Percentiles rank a stretch among this genome's conserved stretches.
Conservation (phyloP, 106 monocot species). For the Dendrobium nobile region DNA sequence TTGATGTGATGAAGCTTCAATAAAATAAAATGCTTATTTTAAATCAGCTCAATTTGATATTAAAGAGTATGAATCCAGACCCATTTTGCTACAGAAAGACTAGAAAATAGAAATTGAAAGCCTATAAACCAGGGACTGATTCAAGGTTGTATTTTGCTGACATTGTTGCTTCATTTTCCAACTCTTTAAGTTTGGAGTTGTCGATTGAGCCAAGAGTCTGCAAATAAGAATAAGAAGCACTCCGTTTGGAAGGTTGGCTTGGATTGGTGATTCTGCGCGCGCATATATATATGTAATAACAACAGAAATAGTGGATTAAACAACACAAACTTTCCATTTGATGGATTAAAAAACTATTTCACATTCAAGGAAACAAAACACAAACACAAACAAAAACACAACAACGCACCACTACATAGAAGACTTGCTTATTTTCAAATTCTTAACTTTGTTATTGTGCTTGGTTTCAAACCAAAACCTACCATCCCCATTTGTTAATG, state of each 20-base stretch:
- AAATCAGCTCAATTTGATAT: neutral
- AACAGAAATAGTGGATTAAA: no score
- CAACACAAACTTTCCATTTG: no score
- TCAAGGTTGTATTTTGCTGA: slow-evolving; percentile 78
- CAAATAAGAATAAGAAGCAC: slow-evolving; percentile 53
- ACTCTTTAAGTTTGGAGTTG: slow-evolving; percentile 19
- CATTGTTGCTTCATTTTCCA: slow-evolving; percentile 10
- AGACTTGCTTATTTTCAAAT: no score
- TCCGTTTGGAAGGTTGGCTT: slow-evolving; percentile 34
- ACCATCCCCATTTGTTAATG: no score
- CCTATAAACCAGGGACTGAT: slow-evolving; percentile 76
- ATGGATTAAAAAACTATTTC: no score
- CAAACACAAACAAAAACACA: no score
- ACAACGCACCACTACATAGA: neutral
- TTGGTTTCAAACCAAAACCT: no score
- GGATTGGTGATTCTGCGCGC: slow-evolving; percentile 96
- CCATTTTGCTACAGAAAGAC: neutral
- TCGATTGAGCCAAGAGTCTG: slow-evolving; percentile 35
- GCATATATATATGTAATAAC: no score
- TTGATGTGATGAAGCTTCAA: no score
- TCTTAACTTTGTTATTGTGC: no score
- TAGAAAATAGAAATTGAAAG: neutral
- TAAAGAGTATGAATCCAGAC: neutral
- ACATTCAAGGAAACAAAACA: no score
- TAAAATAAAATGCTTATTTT: no score